Base-by-base conservation (phyloP, 495 filamentous ascomycete genomes). In the Jackrogersella multiformis region DNA sequence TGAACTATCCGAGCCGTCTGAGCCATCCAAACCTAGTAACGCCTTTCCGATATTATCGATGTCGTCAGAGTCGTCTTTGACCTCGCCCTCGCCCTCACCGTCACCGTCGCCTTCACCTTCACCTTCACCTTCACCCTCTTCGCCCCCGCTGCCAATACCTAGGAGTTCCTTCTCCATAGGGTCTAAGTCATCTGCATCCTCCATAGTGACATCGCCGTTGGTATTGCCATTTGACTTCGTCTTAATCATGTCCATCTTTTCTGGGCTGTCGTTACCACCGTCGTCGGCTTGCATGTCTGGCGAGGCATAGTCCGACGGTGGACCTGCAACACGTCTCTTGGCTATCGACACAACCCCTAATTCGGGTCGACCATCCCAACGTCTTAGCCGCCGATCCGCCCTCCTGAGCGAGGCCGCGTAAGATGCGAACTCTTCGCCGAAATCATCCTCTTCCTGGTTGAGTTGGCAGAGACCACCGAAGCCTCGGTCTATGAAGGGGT, bases 391-490 rank as follows among this genome's bases (percentile, higher is more conserved):
- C 20, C 92, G 83, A 9, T 82, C 75, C 0, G 86, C 84, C 52
- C 93, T 86, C 46, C 92, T 83, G 10, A 94, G 77, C 3, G 90
- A 86, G 12, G 91, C 90, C 30, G 89, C 82, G 63, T 87, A 92
- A n/a, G 88, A 84, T 32, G 83, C 81, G 18, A 89, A 85, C 70
- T 92, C 89, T 72, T 95, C 92, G 48, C 92, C 92, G 72, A 86
- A 95, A 72, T 95, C 92, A 51, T 92, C 86, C 18, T 87, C 82
- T 59, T 87, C 86, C 7, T 81, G 77, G n/a, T 82, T 81, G 4
- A 89, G 85, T 18, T 88, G 88, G 48, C 89, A 82, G 21, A 96
- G 76, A 2, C 92, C 92, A 12, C 87, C 91, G 23, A 84, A 83
- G 30, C 91, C 91, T 49, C 77, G 76, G 71, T 86, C 83, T 30